Evolutionary conservation across 1,284 basidiomycete genomes (phyloP), one percentile per base, ranked within the genome.

Genomic region (Vanrija pseudolonga): DNA sequence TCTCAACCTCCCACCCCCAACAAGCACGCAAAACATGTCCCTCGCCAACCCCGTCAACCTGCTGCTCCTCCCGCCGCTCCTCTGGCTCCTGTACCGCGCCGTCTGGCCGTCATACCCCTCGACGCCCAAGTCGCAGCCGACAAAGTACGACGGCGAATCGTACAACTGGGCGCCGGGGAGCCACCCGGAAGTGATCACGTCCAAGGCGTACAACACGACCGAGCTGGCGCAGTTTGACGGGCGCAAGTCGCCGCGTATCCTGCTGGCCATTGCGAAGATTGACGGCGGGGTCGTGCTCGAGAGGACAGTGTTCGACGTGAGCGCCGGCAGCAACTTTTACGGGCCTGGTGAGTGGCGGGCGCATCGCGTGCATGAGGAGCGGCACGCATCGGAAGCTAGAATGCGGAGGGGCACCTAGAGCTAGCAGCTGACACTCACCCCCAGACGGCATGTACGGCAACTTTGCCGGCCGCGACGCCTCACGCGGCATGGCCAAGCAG

Each of bases 401-500:
- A 6, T 3, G 19, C 14, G 4, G 20, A 26, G 32, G 44, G 18
- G 9, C 15, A 11, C 32, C 18, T 11, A 22, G 15, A 24, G 20
- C 6, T 14, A 18, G 32, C 4, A 9, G 23, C 37, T 23, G 36
- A 26, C 23, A 8, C 53, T 57, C 18, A 55, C 22, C 8, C 9
- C 17, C 53, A 90, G 91, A 87, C 65, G 93, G 93, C 1, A 91
- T 93, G 82, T 97, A 97, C 69, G 93, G 92, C 28, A 96, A 96
- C 76, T 96, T 97, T 80, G 92, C 93, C 2, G 93, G 93, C 3
- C 80, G 91, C 49, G 93, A 97, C 76, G 93, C 93, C 0, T 93
- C 89, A 9, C 80, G 92, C 44, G 92, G 93, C 12, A 95, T 96
- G 92, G 93, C 93, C 8, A 96, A 94, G 76, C 93, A 97, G 77